Evolutionary conservation across 2,329 filamentous ascomycete species (phyloP), one percentile per base, ranked within the genome.

Genomic region (Aquanectria penicillioides): DNA sequence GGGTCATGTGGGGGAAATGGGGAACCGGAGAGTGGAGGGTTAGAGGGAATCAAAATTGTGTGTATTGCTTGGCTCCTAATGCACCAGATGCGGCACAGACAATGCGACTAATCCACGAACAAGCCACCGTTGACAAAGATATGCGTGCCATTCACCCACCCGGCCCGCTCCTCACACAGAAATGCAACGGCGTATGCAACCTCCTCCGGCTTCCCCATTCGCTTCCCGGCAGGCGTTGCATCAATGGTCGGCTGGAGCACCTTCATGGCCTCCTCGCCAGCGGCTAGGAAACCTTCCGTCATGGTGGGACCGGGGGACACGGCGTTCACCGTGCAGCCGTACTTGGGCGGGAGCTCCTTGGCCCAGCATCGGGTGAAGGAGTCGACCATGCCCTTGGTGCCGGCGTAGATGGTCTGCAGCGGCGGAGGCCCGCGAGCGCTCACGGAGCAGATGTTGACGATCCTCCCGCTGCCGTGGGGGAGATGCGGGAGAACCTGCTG

Each of bases 361-460:
- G 73, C 73, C 66, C 80, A 81, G 34, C 73, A 74, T 20, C 73
- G 69, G 1, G 80, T 83, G 52, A 82, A 80, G 3, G 73, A 74
- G 60, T 82, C 80, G 1, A 81, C 73, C 77, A 81, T 81, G n/a
- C 77, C 78, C 64, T 83, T 83, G 8, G 77, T 81, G 0, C 79
- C 80, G 4, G 79, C 78, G 63, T 83, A 83, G 57, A 83, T 78
- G n/a, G 78, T 81, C 62, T 63, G 65, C 9, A 75, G 52, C 6
- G 75, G 75, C 71, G 72, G 13, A 61, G 74, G 6, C 73, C 50
- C 54, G 68, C 25, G 75, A 68, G 12, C 73, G 74, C 28, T 77
- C 2, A 58, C 72, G 53, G 72, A 76, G 23, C 68, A 72, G 43
- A 82, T 79, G 57, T 81, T 81, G 63, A 82, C 69, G 49, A 81